Conservation (phyloP, 2,329 filamentous ascomycete genomes). For the Verticillium longisporum region DNA sequence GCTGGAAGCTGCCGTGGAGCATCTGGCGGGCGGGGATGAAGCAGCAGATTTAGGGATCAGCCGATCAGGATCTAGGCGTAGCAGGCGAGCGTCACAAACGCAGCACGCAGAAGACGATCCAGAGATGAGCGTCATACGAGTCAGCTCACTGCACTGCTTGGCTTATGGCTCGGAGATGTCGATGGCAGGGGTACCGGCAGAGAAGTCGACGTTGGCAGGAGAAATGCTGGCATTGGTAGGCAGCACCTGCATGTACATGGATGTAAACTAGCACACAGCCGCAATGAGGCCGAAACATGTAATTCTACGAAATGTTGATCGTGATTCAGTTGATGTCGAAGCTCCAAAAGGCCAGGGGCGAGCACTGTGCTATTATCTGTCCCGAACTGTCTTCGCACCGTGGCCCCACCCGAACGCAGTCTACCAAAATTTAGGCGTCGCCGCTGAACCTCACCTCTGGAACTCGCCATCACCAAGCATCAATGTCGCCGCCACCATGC, state of each 20-base stretch:
- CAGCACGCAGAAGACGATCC: no score
- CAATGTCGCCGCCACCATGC: conserved; percentile 53
- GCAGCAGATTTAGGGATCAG: conserved; percentile 32
- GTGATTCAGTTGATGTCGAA: background rate
- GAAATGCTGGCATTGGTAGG: background rate
- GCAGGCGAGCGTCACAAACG: no score
- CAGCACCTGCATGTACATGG: background rate
- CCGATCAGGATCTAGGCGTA: background rate
- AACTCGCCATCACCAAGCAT: conserved; percentile 1
- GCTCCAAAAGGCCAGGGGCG: background rate
- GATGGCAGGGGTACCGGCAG: background rate
- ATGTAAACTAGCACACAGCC: background rate
- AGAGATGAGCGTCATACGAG: no score
- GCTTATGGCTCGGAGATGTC: no score
- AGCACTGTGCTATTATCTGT: background rate
- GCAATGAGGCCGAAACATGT: background rate
- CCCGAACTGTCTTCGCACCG: background rate
- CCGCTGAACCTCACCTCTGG: background rate
- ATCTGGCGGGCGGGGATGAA: conserved; percentile 48
- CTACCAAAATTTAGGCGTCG: background rate
- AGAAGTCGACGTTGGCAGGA: background rate
- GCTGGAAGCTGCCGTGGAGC: conserved; percentile 82
- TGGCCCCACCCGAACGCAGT: background rate
- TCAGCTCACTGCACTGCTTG: no score
- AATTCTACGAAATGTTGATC: background rate